Percentiles rank a stretch among this genome's conserved stretches.
Conservation (phyloP, 495 filamentous ascomycete species). For the Pseudevernia furfuracea region DNA sequence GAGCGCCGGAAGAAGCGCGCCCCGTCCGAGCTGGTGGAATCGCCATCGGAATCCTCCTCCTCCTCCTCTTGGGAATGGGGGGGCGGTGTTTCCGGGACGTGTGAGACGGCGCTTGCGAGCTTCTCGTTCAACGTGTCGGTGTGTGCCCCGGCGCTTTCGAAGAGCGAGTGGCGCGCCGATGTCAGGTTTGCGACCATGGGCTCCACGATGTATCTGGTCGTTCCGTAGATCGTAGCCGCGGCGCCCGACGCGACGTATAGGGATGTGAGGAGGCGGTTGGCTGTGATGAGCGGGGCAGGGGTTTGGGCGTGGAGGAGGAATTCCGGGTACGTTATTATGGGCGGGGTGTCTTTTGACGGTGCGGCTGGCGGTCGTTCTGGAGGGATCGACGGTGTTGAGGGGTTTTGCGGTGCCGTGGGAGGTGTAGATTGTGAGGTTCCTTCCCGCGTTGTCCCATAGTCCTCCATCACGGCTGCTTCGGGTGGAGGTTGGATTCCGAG, state of each 20-base stretch:
- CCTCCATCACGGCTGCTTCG: slow-evolving; percentile 28
- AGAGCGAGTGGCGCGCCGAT: slow-evolving; percentile 73
- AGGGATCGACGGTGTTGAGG: slow-evolving; percentile 12
- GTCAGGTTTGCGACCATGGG: slow-evolving; percentile 76
- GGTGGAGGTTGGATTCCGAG: slow-evolving; percentile 30
- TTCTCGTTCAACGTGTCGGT: slow-evolving; percentile 63
- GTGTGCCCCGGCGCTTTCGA: slow-evolving; percentile 54
- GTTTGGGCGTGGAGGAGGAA: slow-evolving; percentile 63
- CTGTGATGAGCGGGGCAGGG: slow-evolving; percentile 71
- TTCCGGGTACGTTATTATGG: slow-evolving; percentile 97
- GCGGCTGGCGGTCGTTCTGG: slow-evolving; percentile 20
- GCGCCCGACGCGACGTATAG: slow-evolving; percentile 67
- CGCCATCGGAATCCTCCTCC: slow-evolving; percentile 31
- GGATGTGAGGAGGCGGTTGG: slow-evolving; percentile 63
- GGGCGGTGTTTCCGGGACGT: slow-evolving; percentile 37
- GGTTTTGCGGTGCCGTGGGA: slow-evolving; percentile 21
- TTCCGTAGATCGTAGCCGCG: slow-evolving; percentile 67
- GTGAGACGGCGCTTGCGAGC: slow-evolving; percentile 63
- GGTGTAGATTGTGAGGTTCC: slow-evolving; percentile 14
- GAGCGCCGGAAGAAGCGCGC: slow-evolving; percentile 90
- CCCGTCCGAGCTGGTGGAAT: slow-evolving; percentile 55
- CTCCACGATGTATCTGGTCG: slow-evolving; percentile 68
- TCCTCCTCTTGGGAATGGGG: slow-evolving; percentile 27
- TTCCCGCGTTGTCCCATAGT: slow-evolving; percentile 2
- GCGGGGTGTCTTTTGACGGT: slow-evolving; percentile 50